Conservation (phyloP, 1,139 yeast species). For the Saccharomyces hybrid region DNA sequence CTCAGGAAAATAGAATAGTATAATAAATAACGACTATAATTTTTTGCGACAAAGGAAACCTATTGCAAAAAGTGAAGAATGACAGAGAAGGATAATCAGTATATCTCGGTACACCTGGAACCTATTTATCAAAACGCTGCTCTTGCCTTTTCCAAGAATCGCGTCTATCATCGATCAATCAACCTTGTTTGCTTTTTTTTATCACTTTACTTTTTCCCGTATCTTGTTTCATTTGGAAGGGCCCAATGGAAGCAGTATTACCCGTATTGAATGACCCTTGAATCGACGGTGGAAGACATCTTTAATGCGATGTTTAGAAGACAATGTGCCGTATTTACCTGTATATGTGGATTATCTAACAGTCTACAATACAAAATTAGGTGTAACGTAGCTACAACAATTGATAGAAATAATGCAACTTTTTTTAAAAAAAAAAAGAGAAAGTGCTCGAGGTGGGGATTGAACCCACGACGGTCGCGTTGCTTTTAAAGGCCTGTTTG, state of each 20-base stretch:
- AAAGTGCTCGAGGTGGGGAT: slow-evolving; percentile 45
- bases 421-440: slow-evolving; percentile 22
- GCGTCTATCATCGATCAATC: neutral
- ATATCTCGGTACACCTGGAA: neutral
- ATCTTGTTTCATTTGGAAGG: neutral
- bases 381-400: too few relatives aligned
- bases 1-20: neutral
- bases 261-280: neutral
- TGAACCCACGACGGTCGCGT: slow-evolving; percentile 50
- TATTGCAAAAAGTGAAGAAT: neutral
- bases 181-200: neutral
- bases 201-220: neutral
- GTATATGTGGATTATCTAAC: neutral
- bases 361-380: neutral
- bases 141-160: neutral
- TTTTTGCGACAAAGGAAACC: neutral
- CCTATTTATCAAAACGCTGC: neutral
- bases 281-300: neutral
- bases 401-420: too few relatives aligned
- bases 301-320: neutral
- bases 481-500: slow-evolving; percentile 27
- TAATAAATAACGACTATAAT: neutral
- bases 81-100: neutral
- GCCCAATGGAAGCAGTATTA: neutral
- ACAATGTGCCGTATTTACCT: neutral